These are phyloP conservation scores for Rubia yunnanensis DNA, from an alignment of 257 asterid genomes.

Conservation along the genomic window DNA sequence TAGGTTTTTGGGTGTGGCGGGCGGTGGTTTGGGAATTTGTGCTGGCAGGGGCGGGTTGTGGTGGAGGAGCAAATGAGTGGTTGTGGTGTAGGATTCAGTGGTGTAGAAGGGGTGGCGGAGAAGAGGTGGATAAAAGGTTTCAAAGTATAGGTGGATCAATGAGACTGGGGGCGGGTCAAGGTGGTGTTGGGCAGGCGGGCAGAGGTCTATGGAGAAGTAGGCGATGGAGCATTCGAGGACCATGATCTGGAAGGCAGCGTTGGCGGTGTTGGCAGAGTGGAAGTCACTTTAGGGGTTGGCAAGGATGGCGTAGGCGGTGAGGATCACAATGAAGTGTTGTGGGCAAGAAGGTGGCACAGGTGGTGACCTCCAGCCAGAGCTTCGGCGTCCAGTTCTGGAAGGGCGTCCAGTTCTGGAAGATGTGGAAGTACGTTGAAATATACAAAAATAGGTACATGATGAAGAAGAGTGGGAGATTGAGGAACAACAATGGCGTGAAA, in stretches of 20 bases:
- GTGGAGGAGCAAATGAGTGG: too few species aligned
- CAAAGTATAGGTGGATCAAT: too few species aligned
- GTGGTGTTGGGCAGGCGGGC: too few species aligned
- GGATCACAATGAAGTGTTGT: conserved; percentile 79
- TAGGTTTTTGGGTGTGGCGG: too few species aligned
- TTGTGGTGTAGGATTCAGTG: too few species aligned
- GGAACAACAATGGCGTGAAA: not conserved
- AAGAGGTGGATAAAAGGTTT: too few species aligned
- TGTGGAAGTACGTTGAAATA: conserved; percentile 36
- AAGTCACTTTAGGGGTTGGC: conserved; percentile 47
- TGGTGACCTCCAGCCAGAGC: conserved; percentile 82
- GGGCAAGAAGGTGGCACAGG: conserved; percentile 76
- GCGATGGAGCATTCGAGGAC: conserved; percentile 92
- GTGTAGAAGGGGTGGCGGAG: too few species aligned
- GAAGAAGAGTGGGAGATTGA: conserved; percentile 39
- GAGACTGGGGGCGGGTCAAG: too few species aligned
- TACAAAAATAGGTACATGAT: conserved; percentile 33
- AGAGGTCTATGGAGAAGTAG: conserved; percentile 76
- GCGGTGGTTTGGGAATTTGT: too few species aligned
- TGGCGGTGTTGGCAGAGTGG: conserved; percentile 51
- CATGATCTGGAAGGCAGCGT: conserved; percentile 47
- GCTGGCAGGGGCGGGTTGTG: too few species aligned
- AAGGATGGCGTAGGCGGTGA: conserved; percentile 45
- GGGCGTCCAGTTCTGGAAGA: conserved; percentile 54
- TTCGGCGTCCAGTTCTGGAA: conserved; percentile 53